Evolutionary conservation across 306 rosid species (phyloP).

Genomic region (Herpetospermum pedunculosum): DNA sequence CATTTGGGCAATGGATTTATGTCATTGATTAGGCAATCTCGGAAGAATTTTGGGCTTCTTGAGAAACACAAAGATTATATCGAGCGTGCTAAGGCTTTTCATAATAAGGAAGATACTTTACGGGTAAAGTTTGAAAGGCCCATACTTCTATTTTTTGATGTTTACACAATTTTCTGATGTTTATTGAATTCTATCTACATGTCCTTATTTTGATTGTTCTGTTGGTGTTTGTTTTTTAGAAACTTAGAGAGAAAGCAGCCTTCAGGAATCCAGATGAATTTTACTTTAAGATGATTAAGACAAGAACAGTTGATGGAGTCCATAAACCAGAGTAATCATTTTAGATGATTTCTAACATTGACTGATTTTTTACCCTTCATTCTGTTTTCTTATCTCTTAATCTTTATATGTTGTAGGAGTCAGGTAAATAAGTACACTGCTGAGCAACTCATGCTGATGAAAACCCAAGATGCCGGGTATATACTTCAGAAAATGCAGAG

Average conservation of each 20-base stretch:
- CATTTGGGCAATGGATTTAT: not conserved
- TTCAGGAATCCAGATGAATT: slow-evolving; percentile 68
- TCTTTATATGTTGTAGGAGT: slow-evolving; percentile 24
- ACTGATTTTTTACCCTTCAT: not conserved
- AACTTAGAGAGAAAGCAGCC: slow-evolving; percentile 65
- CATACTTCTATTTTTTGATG: not conserved
- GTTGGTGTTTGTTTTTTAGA: slow-evolving; percentile 26
- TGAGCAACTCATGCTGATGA: slow-evolving; percentile 69
- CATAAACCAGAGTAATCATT: slow-evolving; percentile 40
- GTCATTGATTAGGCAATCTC: slow-evolving; percentile 30
- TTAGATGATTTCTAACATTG: not conserved
- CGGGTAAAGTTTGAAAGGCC: slow-evolving; percentile 24
- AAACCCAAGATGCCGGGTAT: slow-evolving; percentile 75
- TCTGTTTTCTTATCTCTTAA: slow-evolving; percentile 5
- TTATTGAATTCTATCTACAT: not conserved
- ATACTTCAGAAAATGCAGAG: slow-evolving; percentile 65
- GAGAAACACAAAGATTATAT: slow-evolving; percentile 91
- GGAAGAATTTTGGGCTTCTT: slow-evolving; percentile 61
- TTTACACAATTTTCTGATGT: not conserved
- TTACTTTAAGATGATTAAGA: slow-evolving; percentile 57
- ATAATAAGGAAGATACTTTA: slow-evolving; percentile 52
- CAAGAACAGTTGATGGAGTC: slow-evolving; percentile 51
- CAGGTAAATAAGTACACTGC: slow-evolving; percentile 55
- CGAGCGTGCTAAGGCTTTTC: slow-evolving; percentile 58
- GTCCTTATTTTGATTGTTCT: not conserved